Percentiles rank a stretch among this genome's conserved stretches.
Conservation (phyloP, 345 rosid species). For the Corchorus capsularis region DNA sequence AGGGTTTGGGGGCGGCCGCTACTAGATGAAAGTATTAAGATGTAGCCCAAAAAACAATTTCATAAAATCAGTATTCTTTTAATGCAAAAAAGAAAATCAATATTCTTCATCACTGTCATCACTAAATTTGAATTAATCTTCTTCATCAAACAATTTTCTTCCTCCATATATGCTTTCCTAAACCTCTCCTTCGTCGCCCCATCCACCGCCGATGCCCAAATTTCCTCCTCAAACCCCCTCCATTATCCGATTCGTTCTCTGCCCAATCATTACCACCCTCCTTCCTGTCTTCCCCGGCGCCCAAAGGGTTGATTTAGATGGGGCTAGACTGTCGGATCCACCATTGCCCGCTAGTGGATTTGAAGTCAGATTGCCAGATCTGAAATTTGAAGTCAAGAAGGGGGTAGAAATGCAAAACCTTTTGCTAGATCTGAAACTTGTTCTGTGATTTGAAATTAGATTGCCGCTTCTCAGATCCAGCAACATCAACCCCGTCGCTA, state of each 20-base stretch:
- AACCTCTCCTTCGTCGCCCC: conserved; percentile 74
- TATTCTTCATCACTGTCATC: conserved; percentile 92
- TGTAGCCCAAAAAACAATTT: too few species aligned
- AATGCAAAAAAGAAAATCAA: too few species aligned
- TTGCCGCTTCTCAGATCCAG: too few species aligned
- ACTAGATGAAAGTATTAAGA: too few species aligned
- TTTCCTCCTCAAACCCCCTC: conserved; percentile 73
- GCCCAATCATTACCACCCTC: conserved; percentile 27
- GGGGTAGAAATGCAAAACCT: too few species aligned
- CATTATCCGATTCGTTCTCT: conserved; percentile 31
- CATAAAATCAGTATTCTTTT: too few species aligned
- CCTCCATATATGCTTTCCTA: conserved; percentile 42
- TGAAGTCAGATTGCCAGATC: conserved; percentile 16
- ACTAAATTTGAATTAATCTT: conserved; percentile 70
- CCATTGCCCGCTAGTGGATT: conserved; percentile 22
- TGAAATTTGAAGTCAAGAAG: too few species aligned
- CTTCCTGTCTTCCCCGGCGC: conserved; percentile 38
- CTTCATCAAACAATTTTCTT: conserved; percentile 31
- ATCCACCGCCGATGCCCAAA: conserved; percentile 95
- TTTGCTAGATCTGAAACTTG: too few species aligned
- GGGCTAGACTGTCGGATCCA: conserved; percentile 79
- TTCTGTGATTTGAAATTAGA: too few species aligned
- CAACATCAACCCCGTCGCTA: too few species aligned
- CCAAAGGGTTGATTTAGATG: conserved; percentile 86
- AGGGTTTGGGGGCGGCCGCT: too few species aligned